These are phyloP conservation scores for Puccinia novopanici DNA, from an alignment of 1,284 basidiomycete genomes.

Conservation along the genomic window DNA sequence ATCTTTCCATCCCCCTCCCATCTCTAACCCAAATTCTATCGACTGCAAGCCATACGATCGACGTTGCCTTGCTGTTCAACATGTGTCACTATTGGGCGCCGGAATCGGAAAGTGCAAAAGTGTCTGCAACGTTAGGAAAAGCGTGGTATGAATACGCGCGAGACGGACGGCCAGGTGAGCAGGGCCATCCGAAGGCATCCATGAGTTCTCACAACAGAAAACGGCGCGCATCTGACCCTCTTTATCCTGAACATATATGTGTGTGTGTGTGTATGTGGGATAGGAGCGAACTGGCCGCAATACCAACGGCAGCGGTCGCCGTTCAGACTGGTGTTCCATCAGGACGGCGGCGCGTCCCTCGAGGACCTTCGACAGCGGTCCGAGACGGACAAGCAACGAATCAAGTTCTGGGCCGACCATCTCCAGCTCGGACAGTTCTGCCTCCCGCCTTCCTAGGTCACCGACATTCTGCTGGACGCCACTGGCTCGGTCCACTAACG, in stretches of 20 bases:
- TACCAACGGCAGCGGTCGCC: slow-evolving; percentile 17
- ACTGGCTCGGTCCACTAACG: not conserved
- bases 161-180: slow-evolving; percentile 27
- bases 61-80: slow-evolving; percentile 21
- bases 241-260: no score
- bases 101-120: slow-evolving; percentile 27
- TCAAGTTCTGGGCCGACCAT: slow-evolving; percentile 19
- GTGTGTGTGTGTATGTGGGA: not conserved
- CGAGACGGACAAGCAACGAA: slow-evolving; percentile 20
- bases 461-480: not conserved
- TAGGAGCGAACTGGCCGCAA: slow-evolving; percentile 31
- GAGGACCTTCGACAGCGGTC: slow-evolving; percentile 4
- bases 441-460: not conserved
- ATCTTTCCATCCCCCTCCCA: no score
- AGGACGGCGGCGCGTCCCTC: not conserved
- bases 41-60: slow-evolving; percentile 21
- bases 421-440: not conserved
- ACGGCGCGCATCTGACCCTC: no score
- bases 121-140: slow-evolving; percentile 24
- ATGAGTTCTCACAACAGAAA: no score
- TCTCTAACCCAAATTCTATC: not conserved
- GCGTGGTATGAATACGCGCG: slow-evolving; percentile 24
- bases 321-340: slow-evolving; percentile 21
- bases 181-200: not conserved
- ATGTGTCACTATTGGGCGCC: slow-evolving; percentile 18